Evolutionary conservation across 2,329 filamentous ascomycete genomes (phyloP).

Genomic region (Albophoma yamanashiensis): DNA sequence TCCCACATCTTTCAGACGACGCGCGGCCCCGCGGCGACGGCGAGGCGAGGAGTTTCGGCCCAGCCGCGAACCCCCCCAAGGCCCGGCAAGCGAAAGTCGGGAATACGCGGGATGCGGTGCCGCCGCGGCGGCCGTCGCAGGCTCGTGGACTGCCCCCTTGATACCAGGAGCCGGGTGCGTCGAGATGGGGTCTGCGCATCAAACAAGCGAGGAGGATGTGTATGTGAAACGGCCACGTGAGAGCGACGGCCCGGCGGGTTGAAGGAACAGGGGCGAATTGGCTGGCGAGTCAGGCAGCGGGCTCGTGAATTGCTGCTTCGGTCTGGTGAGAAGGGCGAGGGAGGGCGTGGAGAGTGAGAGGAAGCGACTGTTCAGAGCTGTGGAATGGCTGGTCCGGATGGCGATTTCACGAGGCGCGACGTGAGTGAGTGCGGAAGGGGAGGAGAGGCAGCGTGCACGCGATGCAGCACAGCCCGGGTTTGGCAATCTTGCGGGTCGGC

Average conservation of each 20-base stretch:
- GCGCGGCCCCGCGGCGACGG: background rate
- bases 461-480: background rate
- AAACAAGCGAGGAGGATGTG: background rate
- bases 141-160: background rate
- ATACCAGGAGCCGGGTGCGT: background rate
- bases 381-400: background rate
- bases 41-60: background rate
- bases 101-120: background rate
- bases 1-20: conserved; percentile 37
- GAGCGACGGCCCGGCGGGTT: background rate
- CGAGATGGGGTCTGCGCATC: background rate
- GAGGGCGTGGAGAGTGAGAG: background rate
- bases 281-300: background rate
- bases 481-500: background rate
- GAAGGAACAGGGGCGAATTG: background rate
- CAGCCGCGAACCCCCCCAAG: background rate
- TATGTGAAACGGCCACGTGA: background rate
- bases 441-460: background rate
- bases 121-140: background rate
- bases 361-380: background rate
- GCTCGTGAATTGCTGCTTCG: background rate
- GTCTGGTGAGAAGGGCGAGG: background rate
- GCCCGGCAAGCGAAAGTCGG: background rate
- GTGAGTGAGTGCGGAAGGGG: background rate
- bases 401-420: background rate